A percentile compares a stretch with the other conserved stretches of the same genome.
Conservation (phyloP, 345 rosid genomes). For the Brassica incana region DNA sequence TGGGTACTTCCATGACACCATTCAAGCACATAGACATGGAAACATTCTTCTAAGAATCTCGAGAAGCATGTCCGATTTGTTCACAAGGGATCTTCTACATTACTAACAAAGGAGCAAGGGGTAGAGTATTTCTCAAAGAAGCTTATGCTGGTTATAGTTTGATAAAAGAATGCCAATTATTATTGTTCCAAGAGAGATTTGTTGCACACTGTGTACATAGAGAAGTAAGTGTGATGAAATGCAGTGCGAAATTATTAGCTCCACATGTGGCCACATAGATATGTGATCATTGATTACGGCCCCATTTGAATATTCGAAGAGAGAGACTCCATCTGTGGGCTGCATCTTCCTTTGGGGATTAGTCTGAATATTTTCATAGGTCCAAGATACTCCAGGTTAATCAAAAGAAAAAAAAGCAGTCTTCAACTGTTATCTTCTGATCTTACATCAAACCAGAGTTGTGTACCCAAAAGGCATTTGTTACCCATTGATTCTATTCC, state of each 20-base stretch:
- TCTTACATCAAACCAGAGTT: slow-evolving; percentile 14
- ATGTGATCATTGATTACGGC: too few species aligned
- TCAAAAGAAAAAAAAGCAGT: background rate
- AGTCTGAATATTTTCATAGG: too few species aligned
- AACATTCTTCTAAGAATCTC: slow-evolving; percentile 69
- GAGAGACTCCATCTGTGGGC: too few species aligned
- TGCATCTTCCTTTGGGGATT: too few species aligned
- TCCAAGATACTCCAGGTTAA: too few species aligned
- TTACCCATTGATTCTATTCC: background rate
- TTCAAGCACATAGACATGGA: slow-evolving; percentile 63
- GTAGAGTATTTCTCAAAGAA: slow-evolving; percentile 83
- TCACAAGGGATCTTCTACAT: slow-evolving; percentile 81
- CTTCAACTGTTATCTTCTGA: slow-evolving; percentile 26
- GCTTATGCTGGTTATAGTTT: slow-evolving; percentile 67
- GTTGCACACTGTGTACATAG: slow-evolving; percentile 66
- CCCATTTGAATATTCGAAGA: too few species aligned
- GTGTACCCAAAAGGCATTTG: background rate
- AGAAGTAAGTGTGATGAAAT: slow-evolving; percentile 33
- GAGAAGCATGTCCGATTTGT: slow-evolving; percentile 91
- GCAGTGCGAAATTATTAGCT: background rate
- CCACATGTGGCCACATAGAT: too few species aligned
- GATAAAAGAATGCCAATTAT: slow-evolving; percentile 67
- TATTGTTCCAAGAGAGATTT: slow-evolving; percentile 63
- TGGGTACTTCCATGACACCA: background rate
- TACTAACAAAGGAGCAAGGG: slow-evolving; percentile 84